Evolutionary conservation across 805 yeast species (phyloP), one percentile per base, ranked within the genome.

Genomic region (Zygotorulaspora florentina): DNA sequence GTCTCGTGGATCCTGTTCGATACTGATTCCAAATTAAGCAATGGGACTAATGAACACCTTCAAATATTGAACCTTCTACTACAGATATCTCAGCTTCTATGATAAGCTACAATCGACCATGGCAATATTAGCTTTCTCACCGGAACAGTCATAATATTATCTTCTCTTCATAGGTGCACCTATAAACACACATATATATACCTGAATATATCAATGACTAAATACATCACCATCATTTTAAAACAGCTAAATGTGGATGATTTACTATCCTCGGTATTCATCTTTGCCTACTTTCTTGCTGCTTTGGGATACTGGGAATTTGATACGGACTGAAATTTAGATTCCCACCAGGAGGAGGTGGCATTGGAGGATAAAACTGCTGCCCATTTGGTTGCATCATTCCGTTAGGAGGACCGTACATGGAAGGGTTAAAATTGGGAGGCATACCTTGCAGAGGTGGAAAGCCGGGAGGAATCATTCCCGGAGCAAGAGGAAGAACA

Each of bases 41-140:
- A 81, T 59, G 99, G 99, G 12, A 79, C 96, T 3, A 95, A 89
- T 57, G 99, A 91, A 62, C 87, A 85, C 48, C 69, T 91, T 25
- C 96, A 87, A 56, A 58, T 93, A 17, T 72, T 91, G 53, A 85
- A 86, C 55, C 71, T 88, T 53, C 56, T 79, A 26, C 58, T 76
- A 9, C 72, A 78, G 51, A 67, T 83, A n/a, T 72, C 84, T 3
- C 65, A 68, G 45, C 42, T 41, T 16, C 39, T 33, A 4, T 33
- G 36, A 33, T 33, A 7, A 7, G 39, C 8, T 20, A 17, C 23
- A 30, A 45, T 23, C 17, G 31, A 23, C 5, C 40, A 17, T 16
- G 42, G 7, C 7, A 7, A 20, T 20, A 5, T 29, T 4, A 29
- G 15, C 33, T 5, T 29, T 12, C n/a, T 8, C 15, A 13, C 33